A percentile compares a stretch with the other conserved stretches of the same genome.
These are phyloP conservation scores for Citrus hindsii DNA, from an alignment of 345 rosid genomes.

Conservation along the genomic window DNA sequence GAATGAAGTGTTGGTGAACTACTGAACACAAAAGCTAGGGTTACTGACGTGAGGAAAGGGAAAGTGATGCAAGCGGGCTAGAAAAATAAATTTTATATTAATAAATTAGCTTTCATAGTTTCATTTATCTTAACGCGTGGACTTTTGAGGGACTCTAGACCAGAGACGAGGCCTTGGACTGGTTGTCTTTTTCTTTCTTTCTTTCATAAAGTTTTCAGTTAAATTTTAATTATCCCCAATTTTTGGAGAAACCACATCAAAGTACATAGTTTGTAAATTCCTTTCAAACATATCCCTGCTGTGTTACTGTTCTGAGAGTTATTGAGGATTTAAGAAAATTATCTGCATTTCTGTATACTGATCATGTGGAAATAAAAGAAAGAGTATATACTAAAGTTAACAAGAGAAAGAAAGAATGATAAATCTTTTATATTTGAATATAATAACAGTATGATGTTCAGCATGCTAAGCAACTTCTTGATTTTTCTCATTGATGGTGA, in stretches of 20 bases:
- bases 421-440: neutral
- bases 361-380: neutral
- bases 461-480: neutral
- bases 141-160: no score
- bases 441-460: neutral
- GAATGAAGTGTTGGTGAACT: neutral
- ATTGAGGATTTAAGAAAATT: neutral
- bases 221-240: neutral
- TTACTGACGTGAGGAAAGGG: neutral
- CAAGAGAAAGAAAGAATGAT: neutral
- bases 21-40: neutral
- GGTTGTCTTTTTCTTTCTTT: no score
- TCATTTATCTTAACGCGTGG: no score
- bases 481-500: slow-evolving; percentile 9
- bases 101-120: no score
- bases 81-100: neutral
- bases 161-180: no score
- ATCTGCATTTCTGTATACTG: neutral
- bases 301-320: neutral
- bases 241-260: neutral
- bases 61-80: neutral
- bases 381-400: neutral
- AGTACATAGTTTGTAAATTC: neutral
- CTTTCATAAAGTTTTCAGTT: no score
- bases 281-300: neutral